Evolutionary conservation across 345 rosid species (phyloP).

Genomic region (Brassica carinata): DNA sequence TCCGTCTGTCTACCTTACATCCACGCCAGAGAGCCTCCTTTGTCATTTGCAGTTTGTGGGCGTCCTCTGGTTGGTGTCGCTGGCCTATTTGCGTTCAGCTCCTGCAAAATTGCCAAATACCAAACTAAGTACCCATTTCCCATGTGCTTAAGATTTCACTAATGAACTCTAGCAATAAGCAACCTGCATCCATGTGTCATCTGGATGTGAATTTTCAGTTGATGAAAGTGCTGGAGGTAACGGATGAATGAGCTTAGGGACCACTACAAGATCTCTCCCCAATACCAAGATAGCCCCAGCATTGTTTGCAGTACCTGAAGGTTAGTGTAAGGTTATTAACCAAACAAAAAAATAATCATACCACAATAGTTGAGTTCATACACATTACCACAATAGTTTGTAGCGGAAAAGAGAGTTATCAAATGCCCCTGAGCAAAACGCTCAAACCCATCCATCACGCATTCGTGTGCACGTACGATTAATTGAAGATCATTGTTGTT

Average conservation of each 20-base stretch:
- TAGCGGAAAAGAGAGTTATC: constrained; percentile 91
- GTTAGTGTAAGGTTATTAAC: not conserved
- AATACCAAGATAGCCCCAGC: constrained; percentile 92
- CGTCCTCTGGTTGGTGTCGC: constrained; percentile 94
- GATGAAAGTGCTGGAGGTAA: constrained; percentile 78
- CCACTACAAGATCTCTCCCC: constrained; percentile 95
- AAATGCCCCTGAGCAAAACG: constrained; percentile 96
- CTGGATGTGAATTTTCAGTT: constrained; percentile 70
- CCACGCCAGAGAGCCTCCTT: constrained; percentile 83
- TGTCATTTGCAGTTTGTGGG: constrained; percentile 68
- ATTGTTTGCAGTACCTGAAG: constrained; percentile 85
- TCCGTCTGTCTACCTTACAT: constrained; percentile 39
- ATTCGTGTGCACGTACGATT: constrained; percentile 94
- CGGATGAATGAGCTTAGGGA: constrained; percentile 91
- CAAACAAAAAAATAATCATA: not conserved
- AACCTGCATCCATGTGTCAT: constrained; percentile 99
- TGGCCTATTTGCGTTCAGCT: constrained; percentile 89
- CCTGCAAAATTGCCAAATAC: constrained; percentile 44
- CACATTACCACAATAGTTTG: constrained; percentile 83
- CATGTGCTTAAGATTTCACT: not conserved
- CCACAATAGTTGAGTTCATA: not conserved
- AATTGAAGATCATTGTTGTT: constrained; percentile 92
- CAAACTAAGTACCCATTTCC: not conserved
- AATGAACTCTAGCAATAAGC: not conserved
- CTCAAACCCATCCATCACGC: constrained; percentile 98